These are phyloP conservation scores for Fusarium secorum DNA, from an alignment of 2,329 filamentous ascomycete species.

Conservation along the genomic window DNA sequence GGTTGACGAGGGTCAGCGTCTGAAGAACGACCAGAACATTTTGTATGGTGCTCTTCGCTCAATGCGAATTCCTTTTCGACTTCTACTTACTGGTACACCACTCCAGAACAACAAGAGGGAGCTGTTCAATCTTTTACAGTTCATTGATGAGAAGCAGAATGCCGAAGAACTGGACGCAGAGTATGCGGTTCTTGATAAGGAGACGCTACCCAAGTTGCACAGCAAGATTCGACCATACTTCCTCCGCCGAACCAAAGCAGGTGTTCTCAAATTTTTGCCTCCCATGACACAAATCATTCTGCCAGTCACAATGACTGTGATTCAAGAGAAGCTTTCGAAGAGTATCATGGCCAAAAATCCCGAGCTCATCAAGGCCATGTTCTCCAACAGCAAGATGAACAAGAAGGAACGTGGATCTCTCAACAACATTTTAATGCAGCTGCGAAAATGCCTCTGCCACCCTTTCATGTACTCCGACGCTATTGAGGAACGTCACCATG, in stretches of 20 bases:
- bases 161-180: slow-evolving; percentile 77
- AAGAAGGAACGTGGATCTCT: slow-evolving; percentile 78
- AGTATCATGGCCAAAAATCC: slow-evolving; percentile 93
- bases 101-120: slow-evolving; percentile 96
- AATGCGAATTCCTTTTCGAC: slow-evolving; percentile 81
- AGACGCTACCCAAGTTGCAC: slow-evolving; percentile 83
- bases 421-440: slow-evolving; percentile 94
- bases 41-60: slow-evolving; percentile 78
- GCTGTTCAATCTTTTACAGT: slow-evolving; percentile 95
- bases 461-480: slow-evolving; percentile 92
- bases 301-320: slow-evolving; percentile 90
- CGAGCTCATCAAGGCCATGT: slow-evolving; percentile 85
- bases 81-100: slow-evolving; percentile 90
- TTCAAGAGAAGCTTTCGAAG: slow-evolving; percentile 94
- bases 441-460: slow-evolving; percentile 93
- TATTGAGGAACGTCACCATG: slow-evolving; percentile 82
- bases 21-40: slow-evolving; percentile 90
- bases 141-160: slow-evolving; percentile 76
- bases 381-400: slow-evolving; percentile 73
- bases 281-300: slow-evolving; percentile 95
- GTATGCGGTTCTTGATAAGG: slow-evolving; percentile 80
- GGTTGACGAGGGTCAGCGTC: slow-evolving; percentile 92
- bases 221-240: slow-evolving; percentile 79
- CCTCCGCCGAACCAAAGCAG: slow-evolving; percentile 81
- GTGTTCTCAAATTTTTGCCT: slow-evolving; percentile 90